A percentile compares a stretch with the other conserved stretches of the same genome.
phyloP scores from a whole-genome alignment of 1,139 yeast genomes.

The Geotrichum phurueaensis region DNA sequence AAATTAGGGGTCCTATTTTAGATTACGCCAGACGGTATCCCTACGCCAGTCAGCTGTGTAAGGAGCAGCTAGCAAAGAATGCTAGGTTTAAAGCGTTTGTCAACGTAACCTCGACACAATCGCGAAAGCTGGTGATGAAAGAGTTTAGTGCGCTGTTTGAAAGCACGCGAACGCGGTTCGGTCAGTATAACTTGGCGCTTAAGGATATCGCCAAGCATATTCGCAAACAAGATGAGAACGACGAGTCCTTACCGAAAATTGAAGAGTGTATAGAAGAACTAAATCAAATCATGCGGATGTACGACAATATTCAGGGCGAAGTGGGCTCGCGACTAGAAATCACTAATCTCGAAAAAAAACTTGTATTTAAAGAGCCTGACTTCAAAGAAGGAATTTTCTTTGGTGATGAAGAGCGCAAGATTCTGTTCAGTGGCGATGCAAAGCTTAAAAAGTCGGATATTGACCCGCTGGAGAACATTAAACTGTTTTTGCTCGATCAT shows the following conservation, averaged over 20 bases:
- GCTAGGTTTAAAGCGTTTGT: constrained; percentile 11
- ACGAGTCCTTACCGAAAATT: constrained; percentile 5
- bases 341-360: constrained; percentile 3
- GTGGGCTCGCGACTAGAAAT: constrained; percentile 9
- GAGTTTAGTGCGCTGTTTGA: constrained; percentile 14
- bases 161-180: constrained; percentile 15
- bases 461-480: constrained; percentile 1
- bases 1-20: constrained; percentile 11
- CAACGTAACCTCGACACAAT: background rate
- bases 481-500: constrained; percentile 62
- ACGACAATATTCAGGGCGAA: constrained; percentile 12
- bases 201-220: constrained; percentile 1
- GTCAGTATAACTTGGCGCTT: constrained; percentile 10
- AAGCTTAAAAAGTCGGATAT: constrained; percentile 8
- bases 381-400: constrained; percentile 9
- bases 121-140: constrained; percentile 6
- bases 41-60: constrained; percentile 9
- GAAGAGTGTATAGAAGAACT: constrained; percentile 8
- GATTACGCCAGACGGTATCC: constrained; percentile 10
- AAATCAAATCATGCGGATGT: constrained; percentile 1
- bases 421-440: constrained; percentile 10
- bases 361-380: constrained; percentile 9
- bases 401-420: constrained; percentile 8
- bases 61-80: background rate
- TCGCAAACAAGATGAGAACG: constrained; percentile 5